Conservation (phyloP, 75 land plant genomes). For the Sequoiadendron giganteum region DNA sequence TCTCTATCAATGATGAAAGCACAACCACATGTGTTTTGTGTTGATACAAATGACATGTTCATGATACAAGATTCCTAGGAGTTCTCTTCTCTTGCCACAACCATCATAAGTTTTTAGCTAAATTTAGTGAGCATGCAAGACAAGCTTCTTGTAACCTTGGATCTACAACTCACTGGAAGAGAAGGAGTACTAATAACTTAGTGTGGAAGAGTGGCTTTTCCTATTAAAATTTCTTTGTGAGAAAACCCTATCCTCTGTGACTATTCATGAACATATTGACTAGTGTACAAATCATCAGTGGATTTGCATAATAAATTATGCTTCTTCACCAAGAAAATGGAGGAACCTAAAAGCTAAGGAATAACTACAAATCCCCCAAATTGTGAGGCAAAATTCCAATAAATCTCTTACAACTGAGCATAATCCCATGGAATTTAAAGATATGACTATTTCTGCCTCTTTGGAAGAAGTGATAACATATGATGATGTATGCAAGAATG, state of each 20-base stretch:
- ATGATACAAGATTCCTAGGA: too few species aligned
- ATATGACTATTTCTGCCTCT: too few species aligned
- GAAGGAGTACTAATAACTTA: slow-evolving; percentile 83
- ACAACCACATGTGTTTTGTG: too few species aligned
- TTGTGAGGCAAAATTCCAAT: slow-evolving; percentile 18
- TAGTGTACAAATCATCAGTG: slow-evolving; percentile 57
- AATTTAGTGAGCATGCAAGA: too few species aligned
- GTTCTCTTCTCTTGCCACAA: too few species aligned
- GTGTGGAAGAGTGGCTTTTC: slow-evolving; percentile 55
- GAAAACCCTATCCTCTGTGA: slow-evolving; percentile 60
- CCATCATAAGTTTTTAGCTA: too few species aligned
- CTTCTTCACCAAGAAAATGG: slow-evolving; percentile 38
- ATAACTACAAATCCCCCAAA: slow-evolving; percentile 21
- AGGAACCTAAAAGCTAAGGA: slow-evolving; percentile 50
- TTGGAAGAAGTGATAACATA: not conserved
- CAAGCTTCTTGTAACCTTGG: too few species aligned
- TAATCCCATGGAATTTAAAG: not conserved
- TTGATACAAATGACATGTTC: too few species aligned
- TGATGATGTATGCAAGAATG: slow-evolving; percentile 1
- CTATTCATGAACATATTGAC: slow-evolving; percentile 75
- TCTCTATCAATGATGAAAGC: too few species aligned
- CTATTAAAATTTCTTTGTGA: slow-evolving; percentile 84
- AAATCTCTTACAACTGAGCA: not conserved
- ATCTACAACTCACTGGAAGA: slow-evolving; percentile 54
- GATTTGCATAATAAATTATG: slow-evolving; percentile 84